Evolutionary conservation across 176 grass and related monocot species (phyloP).

Genomic region (Hsuehochloa calcarea): DNA sequence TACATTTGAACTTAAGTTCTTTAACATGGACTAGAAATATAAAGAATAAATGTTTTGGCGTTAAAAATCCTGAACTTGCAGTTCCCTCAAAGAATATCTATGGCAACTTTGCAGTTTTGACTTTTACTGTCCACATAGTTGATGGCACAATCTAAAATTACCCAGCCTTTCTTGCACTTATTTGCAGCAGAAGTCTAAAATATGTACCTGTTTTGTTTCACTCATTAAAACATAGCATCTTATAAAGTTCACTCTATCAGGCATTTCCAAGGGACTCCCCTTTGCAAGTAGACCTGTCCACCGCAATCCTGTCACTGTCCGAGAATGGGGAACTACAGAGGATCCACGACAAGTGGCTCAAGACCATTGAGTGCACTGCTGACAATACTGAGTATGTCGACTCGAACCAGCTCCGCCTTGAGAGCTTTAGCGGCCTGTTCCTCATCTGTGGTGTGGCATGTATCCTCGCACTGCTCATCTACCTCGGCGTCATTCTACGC

Average conservation of each 20-base stretch:
- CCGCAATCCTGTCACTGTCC: slow-evolving; percentile 71
- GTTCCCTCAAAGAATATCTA: not conserved
- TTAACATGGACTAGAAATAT: not conserved
- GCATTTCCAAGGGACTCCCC: slow-evolving; percentile 83
- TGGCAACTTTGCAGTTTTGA: not conserved
- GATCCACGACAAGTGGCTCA: slow-evolving; percentile 93
- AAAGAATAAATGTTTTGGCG: not conserved
- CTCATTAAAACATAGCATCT: slow-evolving; percentile 5
- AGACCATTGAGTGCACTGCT: slow-evolving; percentile 30
- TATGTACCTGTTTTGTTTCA: not conserved
- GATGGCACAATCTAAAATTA: not conserved
- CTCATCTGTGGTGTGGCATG: slow-evolving; percentile 74
- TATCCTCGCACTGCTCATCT: slow-evolving; percentile 53
- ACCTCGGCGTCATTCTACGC: slow-evolving; percentile 51
- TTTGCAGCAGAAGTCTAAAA: not conserved
- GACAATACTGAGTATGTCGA: slow-evolving; percentile 54
- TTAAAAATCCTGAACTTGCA: not conserved
- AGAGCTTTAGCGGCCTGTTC: slow-evolving; percentile 86
- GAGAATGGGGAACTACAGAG: slow-evolving; percentile 89
- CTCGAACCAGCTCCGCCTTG: slow-evolving; percentile 63
- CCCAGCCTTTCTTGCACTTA: slow-evolving; percentile 2
- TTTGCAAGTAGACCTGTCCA: slow-evolving; percentile 77
- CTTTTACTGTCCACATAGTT: not conserved
- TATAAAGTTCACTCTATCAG: slow-evolving; percentile 38
- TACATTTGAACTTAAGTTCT: slow-evolving; percentile 14